phyloP scores from a whole-genome alignment of 2,329 filamentous ascomycete genomes.

The Aspergillus fijiensis region DNA sequence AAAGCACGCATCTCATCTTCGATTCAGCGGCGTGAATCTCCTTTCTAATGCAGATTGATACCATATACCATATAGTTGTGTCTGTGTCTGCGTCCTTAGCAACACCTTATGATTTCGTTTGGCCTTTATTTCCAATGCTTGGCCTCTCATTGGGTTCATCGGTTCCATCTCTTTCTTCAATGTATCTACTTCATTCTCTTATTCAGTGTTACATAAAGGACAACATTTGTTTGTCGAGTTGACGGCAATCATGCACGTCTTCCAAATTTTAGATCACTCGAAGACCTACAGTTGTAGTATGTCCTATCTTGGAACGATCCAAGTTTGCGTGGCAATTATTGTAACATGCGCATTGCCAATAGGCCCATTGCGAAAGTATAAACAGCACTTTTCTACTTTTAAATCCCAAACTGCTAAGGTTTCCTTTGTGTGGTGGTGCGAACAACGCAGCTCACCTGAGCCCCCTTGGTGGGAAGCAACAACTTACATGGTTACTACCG shows the following conservation, averaged over 20 bases:
- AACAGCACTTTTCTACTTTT: no score
- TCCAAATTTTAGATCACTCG: background rate
- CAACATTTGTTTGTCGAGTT: background rate
- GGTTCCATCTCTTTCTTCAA: slow-evolving; percentile 12
- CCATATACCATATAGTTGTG: slow-evolving; percentile 27
- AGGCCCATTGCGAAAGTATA: no score
- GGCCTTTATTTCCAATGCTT: slow-evolving; percentile 4
- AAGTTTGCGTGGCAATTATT: background rate
- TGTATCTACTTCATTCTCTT: slow-evolving; percentile 2
- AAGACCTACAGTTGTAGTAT: background rate
- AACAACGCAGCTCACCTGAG: no score
- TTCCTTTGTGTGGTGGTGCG: no score
- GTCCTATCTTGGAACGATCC: background rate
- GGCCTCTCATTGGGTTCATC: background rate
- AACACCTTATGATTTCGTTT: slow-evolving; percentile 13
- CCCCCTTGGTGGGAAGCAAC: no score
- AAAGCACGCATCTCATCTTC: slow-evolving; percentile 23
- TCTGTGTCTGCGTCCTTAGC: slow-evolving; percentile 8
- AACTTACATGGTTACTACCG: no score
- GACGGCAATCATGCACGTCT: background rate
- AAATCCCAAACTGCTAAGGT: no score
- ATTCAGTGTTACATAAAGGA: background rate
- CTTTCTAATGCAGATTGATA: slow-evolving; percentile 37
- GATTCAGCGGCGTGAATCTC: slow-evolving; percentile 27
- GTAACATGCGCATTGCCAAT: no score